phyloP scores from a whole-genome alignment of 179 eudicot species.

The Corrigiola litoralis region DNA sequence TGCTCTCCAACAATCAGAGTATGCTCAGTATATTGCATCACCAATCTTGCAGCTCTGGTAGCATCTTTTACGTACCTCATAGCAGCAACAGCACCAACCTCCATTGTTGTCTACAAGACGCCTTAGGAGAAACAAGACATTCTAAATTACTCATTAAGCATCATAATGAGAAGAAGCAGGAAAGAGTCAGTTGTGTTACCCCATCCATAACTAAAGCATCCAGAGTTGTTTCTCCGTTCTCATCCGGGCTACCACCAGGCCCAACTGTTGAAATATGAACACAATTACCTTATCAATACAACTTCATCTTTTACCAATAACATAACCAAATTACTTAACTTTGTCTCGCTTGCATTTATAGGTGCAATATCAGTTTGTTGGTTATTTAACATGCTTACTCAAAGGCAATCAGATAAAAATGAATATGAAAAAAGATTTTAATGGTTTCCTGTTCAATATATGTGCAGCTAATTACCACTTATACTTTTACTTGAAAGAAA shows the following conservation, averaged over 20 bases:
- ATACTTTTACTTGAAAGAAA: no score
- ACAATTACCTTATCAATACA: background rate
- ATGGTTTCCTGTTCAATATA: no score
- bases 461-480: no score
- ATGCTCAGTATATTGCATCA: slow-evolving; percentile 79
- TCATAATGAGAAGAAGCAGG: background rate
- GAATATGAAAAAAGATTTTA: no score
- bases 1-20: slow-evolving; percentile 89
- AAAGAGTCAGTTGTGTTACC: slow-evolving; percentile 38
- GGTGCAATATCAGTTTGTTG: background rate
- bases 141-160: slow-evolving; percentile 15
- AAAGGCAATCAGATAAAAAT: no score
- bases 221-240: slow-evolving; percentile 87
- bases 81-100: slow-evolving; percentile 95
- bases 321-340: background rate
- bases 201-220: slow-evolving; percentile 95
- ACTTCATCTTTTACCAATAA: background rate
- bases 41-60: slow-evolving; percentile 78
- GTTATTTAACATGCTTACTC: no score
- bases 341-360: background rate
- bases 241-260: slow-evolving; percentile 98
- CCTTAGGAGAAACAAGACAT: slow-evolving; percentile 37
- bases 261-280: slow-evolving; percentile 57
- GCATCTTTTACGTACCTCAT: slow-evolving; percentile 86
- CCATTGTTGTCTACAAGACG: slow-evolving; percentile 78